phyloP scores from a whole-genome alignment of 495 filamentous ascomycete genomes.

The Podospora fimiseda region DNA sequence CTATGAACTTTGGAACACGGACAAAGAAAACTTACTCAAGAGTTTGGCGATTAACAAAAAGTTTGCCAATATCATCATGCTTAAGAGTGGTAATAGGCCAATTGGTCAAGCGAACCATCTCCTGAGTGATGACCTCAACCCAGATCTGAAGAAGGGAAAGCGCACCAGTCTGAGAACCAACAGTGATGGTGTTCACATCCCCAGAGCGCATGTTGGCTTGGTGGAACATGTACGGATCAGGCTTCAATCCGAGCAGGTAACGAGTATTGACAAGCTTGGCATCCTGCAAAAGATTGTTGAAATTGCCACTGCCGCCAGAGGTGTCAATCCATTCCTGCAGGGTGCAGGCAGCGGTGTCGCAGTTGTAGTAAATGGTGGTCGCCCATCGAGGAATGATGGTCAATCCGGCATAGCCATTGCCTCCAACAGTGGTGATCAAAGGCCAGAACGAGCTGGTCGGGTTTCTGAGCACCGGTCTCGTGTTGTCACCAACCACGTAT shows the following conservation, averaged over 20 bases:
- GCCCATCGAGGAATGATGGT: conserved; percentile 57
- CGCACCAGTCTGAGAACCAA: conserved; percentile 45
- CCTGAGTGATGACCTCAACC: conserved; percentile 53
- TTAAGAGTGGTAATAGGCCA: conserved; percentile 53
- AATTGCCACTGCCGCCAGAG: conserved; percentile 45
- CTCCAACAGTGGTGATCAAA: conserved; percentile 42
- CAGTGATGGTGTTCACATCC: conserved; percentile 39
- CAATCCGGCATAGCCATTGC: conserved; percentile 51
- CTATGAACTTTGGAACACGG: background rate
- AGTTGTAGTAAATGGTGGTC: conserved; percentile 61
- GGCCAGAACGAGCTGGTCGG: conserved; percentile 45
- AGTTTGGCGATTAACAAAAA: conserved; percentile 46
- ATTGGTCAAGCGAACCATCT: conserved; percentile 51
- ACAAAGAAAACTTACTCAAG: conserved; percentile 34
- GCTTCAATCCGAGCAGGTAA: conserved; percentile 1
- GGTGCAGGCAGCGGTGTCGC: conserved; percentile 50
- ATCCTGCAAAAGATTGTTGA: conserved; percentile 40
- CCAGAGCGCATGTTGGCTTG: conserved; percentile 55
- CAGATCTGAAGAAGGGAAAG: conserved; percentile 55
- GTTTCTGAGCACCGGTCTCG: conserved; percentile 46
- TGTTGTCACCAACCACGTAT: conserved; percentile 60
- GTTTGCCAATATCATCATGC: conserved; percentile 49
- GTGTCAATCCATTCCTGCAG: conserved; percentile 56
- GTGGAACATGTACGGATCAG: conserved; percentile 38
- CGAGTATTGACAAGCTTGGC: conserved; percentile 23